phyloP scores from a whole-genome alignment of 208 protist genomes.

The Acanthamoeba castellanii region DNA sequence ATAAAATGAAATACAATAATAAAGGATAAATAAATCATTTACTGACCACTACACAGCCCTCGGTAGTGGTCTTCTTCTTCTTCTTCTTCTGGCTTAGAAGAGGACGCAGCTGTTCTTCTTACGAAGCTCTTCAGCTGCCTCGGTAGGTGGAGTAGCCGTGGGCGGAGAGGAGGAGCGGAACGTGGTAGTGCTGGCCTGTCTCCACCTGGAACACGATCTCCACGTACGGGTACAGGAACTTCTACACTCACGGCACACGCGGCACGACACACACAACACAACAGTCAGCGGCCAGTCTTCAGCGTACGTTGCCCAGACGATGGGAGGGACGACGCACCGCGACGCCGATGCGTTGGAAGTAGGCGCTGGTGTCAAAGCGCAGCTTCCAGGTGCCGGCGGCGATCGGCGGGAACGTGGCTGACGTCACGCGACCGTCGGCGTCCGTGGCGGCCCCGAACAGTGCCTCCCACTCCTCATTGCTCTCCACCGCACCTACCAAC shows the following conservation, averaged over 20 bases:
- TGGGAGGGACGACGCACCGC: not conserved
- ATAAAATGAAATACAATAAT: not conserved
- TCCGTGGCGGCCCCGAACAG: constrained; percentile 20
- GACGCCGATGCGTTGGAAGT: constrained; percentile 62
- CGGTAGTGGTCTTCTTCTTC: no score
- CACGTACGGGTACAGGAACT: constrained; percentile 64
- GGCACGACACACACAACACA: no score
- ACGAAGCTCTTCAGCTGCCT: constrained; percentile 15
- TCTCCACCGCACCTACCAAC: not conserved
- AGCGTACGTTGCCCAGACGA: not conserved
- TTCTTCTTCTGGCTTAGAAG: no score
- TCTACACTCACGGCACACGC: not conserved
- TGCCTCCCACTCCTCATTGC: not conserved
- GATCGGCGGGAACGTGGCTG: constrained; percentile 18
- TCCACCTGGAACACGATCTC: constrained; percentile 72
- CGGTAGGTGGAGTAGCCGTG: constrained; percentile 74
- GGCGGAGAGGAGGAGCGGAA: constrained; percentile 62
- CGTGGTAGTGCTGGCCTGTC: constrained; percentile 65
- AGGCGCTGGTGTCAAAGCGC: constrained; percentile 64
- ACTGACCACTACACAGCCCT: no score
- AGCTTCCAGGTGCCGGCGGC: constrained; percentile 51
- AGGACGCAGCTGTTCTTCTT: no score
- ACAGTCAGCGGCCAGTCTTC: not conserved
- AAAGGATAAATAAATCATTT: no score
- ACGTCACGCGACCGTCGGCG: constrained; percentile 43